Evolutionary conservation across 192 early-diverging fungal genomes (phyloP), one percentile per base, ranked within the genome.

Genomic region (Geranomyces michiganensis): DNA sequence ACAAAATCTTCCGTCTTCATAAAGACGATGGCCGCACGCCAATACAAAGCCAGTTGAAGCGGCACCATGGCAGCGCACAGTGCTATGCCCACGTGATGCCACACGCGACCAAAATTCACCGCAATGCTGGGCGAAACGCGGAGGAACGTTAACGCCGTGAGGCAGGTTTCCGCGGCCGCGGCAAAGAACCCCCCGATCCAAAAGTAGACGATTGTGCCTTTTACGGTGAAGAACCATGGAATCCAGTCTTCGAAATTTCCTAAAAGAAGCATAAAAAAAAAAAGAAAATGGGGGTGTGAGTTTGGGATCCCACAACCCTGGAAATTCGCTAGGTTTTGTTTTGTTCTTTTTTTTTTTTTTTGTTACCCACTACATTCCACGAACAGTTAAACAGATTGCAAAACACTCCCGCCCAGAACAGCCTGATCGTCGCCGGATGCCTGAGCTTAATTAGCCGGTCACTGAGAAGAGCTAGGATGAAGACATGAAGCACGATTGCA

Each of bases 191-290:
- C 58, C 12, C 58, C 58, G 58, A 60, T 27, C 15, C 17, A 60
- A 60, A 60, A 60, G 58, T 53, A 53, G 51, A 53, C 51, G 51
- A 24, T 53, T n/a, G 51, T 53, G 51, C 51, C 51, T 2, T n/a
- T 24, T 6, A 53, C 15, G 51, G n/a, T 53, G 15, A 53, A 53
- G 51, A 53, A 53, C 51, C 51, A 53, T 3, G 51, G 24, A 17
- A 53, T 53, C n/a, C n/a, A 26, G 51, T 53, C 51, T n/a, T n/a
- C 7, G 51, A 26, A 53, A 26, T 53, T 53, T n/a, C 51, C 51
- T 53, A 17, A 24, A 6, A 6, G 51, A 53, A 8, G 51, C n/a
- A n/a, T n/a, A n/a, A n/a, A 17, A 24, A 6, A 6, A 17, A 53
- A 8, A 17, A 7, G 51, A 15, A 26, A 17, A 29, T 60, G 58